phyloP scores from a whole-genome alignment of 108 stramenopile species.

The Schizochytrium sp. region DNA sequence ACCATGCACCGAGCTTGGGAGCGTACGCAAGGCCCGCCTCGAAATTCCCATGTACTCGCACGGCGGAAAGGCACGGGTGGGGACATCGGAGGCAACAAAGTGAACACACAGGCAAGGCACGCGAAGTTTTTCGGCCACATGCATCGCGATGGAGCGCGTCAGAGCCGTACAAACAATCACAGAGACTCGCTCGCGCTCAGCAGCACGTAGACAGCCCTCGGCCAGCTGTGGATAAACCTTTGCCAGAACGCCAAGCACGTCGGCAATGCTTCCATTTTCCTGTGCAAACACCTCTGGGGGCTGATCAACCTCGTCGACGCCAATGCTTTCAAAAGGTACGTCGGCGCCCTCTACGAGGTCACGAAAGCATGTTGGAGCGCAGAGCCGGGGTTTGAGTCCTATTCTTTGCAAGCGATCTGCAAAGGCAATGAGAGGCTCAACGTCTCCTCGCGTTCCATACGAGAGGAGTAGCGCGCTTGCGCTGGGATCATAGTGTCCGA shows the following conservation, averaged over 20 bases:
- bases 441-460: conserved; percentile 21
- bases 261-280: not conserved
- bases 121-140: not conserved
- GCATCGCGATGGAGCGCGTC: not conserved
- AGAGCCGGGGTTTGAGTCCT: not conserved
- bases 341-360: not conserved
- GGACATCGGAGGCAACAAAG: not conserved
- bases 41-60: not conserved
- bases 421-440: conserved; percentile 9
- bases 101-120: not conserved
- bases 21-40: not conserved
- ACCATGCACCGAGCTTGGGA: not conserved
- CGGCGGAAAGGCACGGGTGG: not conserved
- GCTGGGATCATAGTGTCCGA: not conserved
- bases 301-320: not conserved
- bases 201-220: not conserved
- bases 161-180: not conserved
- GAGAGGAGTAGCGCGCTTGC: not conserved
- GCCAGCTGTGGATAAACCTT: not conserved
- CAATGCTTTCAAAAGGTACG: not conserved
- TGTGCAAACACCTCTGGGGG: not conserved
- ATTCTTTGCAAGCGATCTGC: not conserved
- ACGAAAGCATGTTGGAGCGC: not conserved
- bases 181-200: not conserved
- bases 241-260: not conserved